Base-by-base conservation (phyloP, 2,329 filamentous ascomycete genomes). In the Alternaria sp. region DNA sequence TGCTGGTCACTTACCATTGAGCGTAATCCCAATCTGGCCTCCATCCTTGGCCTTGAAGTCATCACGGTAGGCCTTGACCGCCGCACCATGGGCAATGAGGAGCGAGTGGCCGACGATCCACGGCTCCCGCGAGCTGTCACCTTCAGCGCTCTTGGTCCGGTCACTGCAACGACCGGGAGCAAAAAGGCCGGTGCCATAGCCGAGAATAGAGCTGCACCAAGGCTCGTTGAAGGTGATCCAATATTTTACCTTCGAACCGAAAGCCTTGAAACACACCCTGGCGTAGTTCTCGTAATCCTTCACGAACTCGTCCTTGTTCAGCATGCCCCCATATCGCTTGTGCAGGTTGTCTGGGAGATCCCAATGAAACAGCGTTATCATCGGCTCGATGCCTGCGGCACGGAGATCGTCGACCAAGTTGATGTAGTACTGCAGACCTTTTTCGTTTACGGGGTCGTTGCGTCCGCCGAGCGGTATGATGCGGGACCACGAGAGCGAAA, bases 151-250 rank as follows among this genome's bases (percentile, higher is more conserved):
- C 84, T 90, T 92, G 64, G 77, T 86, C 66, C 92, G 88, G 80
- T 96, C 90, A 70, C 91, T 93, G 7, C 90, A 92, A 75, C 88
- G 90, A n/a, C 93, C 93, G 1, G 93, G 93, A 11, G 93, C 93
- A 76, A 94, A 93, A 66, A 88, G 83, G 26, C 93, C 93, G 45
- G 87, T 88, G 75, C 86, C 91, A 81, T 95, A 96, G 36, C 93
- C 93, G 45, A 96, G 86, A 65, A 96, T 90, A 56, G 90, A 88
- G 67, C 89, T 92, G 81, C 92, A 96, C 89, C 91, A 96, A 4
- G 93, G 93, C 83, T 97, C 93, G 79, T 96, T 96, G 83, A 95
- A 93, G 25, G 92, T 96, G 79, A 94, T 92, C 93, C 93, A 97
- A 81, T 92, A 86, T 83, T 93, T 93, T 74, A 93, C 92, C 79